Conservation (phyloP, 2,329 filamentous ascomycete species). For the Truncatella angustata region DNA sequence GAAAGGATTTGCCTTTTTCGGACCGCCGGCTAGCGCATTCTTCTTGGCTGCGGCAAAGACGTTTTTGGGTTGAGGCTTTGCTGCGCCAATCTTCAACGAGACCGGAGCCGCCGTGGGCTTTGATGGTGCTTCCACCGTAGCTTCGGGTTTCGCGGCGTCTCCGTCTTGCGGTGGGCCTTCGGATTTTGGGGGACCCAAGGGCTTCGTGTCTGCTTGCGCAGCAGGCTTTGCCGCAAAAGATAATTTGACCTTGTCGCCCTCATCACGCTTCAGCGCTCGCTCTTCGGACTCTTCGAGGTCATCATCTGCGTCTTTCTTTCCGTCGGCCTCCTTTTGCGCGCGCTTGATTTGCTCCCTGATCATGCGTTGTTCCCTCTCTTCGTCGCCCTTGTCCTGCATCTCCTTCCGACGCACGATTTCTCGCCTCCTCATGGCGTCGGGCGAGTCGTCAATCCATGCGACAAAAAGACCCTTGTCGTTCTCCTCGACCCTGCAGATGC, state of each 20-base stretch:
- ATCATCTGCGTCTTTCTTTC: constrained; percentile 38
- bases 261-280: constrained; percentile 55
- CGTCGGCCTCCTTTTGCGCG: constrained; percentile 57
- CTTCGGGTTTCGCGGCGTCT: constrained; percentile 16
- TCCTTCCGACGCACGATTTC: constrained; percentile 84
- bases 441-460: constrained; percentile 87
- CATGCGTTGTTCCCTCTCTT: constrained; percentile 81
- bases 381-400: constrained; percentile 83
- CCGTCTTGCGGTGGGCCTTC: constrained; percentile 15
- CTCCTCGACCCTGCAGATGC: constrained; percentile 87
- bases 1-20: constrained; percentile 59
- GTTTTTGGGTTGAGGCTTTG: constrained; percentile 70
- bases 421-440: constrained; percentile 75
- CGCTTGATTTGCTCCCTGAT: constrained; percentile 81
- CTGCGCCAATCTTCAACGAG: constrained; percentile 61
- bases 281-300: constrained; percentile 40
- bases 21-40: constrained; percentile 60
- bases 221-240: constrained; percentile 56
- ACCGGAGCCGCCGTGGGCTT: constrained; percentile 41
- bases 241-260: constrained; percentile 75
- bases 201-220: constrained; percentile 15
- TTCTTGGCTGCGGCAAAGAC: constrained; percentile 69
- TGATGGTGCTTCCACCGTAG: constrained; percentile 14
- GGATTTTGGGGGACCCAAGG: constrained; percentile 18
- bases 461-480: constrained; percentile 82